A percentile compares a stretch with the other conserved stretches of the same genome.
Evolutionary conservation across 2,329 filamentous ascomycete species (phyloP).

Genomic region (Trichophyton mentagrophytes): DNA sequence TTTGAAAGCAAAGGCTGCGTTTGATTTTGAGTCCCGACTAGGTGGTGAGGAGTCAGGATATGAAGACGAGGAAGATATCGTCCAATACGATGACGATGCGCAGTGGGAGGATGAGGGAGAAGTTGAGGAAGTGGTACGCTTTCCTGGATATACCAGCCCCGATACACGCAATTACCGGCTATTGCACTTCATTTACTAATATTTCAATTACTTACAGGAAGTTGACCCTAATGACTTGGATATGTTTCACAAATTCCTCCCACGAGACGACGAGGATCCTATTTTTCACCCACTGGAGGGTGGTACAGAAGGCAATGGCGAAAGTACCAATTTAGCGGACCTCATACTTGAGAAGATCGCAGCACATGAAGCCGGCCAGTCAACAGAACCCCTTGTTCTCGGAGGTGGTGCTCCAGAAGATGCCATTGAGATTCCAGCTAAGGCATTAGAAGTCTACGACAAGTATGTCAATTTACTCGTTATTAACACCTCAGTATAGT

Average conservation of each 20-base stretch:
- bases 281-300: constrained; percentile 49
- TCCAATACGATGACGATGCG: constrained; percentile 42
- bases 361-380: constrained; percentile 64
- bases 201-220: constrained; percentile 39
- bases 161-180: not conserved
- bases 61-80: constrained; percentile 30
- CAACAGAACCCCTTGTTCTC: constrained; percentile 32
- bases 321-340: constrained; percentile 72
- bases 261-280: constrained; percentile 57
- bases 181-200: not conserved
- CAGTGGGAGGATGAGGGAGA: constrained; percentile 69
- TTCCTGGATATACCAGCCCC: not conserved
- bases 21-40: constrained; percentile 68
- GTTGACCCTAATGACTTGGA: constrained; percentile 81
- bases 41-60: constrained; percentile 38
- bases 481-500: not conserved
- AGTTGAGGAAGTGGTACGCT: constrained; percentile 34
- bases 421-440: constrained; percentile 72
- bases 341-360: constrained; percentile 91
- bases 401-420: constrained; percentile 56
- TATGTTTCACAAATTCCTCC: constrained; percentile 82
- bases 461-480: constrained; percentile 44
- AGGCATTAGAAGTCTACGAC: constrained; percentile 86
- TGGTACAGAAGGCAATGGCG: constrained; percentile 34
- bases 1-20: constrained; percentile 42